Evolutionary conservation across 1,284 basidiomycete genomes (phyloP).

Genomic region (Malassezia pachydermatis): DNA sequence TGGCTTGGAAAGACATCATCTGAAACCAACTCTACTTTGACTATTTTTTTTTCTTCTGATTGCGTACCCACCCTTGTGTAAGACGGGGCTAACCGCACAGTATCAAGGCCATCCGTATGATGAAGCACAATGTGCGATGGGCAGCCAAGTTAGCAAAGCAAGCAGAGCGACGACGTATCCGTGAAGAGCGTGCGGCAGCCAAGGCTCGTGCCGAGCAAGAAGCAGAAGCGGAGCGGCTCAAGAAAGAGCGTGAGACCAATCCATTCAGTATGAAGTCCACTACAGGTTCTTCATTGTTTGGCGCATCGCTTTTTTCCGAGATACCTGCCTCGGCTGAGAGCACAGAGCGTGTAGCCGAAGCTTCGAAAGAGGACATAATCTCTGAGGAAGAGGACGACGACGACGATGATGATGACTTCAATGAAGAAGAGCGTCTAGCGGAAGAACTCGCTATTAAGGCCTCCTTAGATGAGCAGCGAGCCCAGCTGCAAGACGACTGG

Average conservation of each 20-base stretch:
- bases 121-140: slow-evolving; percentile 43
- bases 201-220: slow-evolving; percentile 24
- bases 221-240: background rate
- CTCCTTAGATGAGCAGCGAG: slow-evolving; percentile 21
- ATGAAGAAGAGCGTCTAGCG: slow-evolving; percentile 32
- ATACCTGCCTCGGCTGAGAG: slow-evolving; percentile 3
- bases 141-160: slow-evolving; percentile 45
- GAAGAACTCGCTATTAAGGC: slow-evolving; percentile 45
- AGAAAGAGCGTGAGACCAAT: slow-evolving; percentile 11
- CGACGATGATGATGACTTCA: slow-evolving; percentile 19
- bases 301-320: slow-evolving; percentile 25
- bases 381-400: slow-evolving; percentile 11
- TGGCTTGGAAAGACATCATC: slow-evolving; percentile 17
- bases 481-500: slow-evolving; percentile 25
- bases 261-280: slow-evolving; percentile 14
- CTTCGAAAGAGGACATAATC: slow-evolving; percentile 4
- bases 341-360: background rate
- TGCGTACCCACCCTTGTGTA: background rate
- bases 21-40: slow-evolving; percentile 46
- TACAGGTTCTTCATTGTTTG: slow-evolving; percentile 27
- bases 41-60: slow-evolving; percentile 21
- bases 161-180: slow-evolving; percentile 5
- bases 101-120: slow-evolving; percentile 36
- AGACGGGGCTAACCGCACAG: slow-evolving; percentile 19
- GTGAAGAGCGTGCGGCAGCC: slow-evolving; percentile 20